Evolutionary conservation across 805 yeast genomes (phyloP), one percentile per base, ranked within the genome.

Genomic region (Candida succiphila): DNA sequence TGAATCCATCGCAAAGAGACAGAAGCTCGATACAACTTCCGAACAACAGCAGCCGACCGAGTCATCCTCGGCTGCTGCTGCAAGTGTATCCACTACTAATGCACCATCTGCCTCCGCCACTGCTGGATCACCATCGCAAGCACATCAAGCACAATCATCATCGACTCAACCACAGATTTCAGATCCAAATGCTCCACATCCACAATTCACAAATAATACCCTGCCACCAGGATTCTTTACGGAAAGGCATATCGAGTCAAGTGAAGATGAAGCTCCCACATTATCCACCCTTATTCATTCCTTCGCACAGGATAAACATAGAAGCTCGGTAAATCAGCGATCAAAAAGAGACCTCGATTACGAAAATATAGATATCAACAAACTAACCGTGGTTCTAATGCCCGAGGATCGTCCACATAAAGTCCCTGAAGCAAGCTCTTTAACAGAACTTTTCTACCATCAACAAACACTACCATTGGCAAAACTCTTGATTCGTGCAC

Each of bases 391-490:
- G 17, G 48, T 72, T 36, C 33, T 72, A 7, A 57, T 71, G 62
- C 72, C 72, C 13, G 77, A 70, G 30, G 52, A 46, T 2, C 52
- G 63, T 16, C 81, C 81, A 1, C 69, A 74, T 5, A 70, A 68
- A 40, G 60, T 74, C 8, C 63, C 76, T 1, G 73, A 71, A 30
- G 67, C 75, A 4, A 58, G 75, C 7, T 79, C 96, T 1, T 61
- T 89, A 39, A 84, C 95, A 0, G 96, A 92, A 48, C 58, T 89
- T 21, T 84, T 82, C 48, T 87, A 86, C 48, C 69, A 84, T 34
- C 83, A 95, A 1, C 96, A 89, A 50, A 81, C 95, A 0, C 62
- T 87, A 29, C 97, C 96, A 0, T 58, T 88, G 30, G 77, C 83
- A 6, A 85, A 82, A 44, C 62, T 89, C 16, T 61, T 92, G 21